Evolutionary conservation across 352 stramenopile genomes (phyloP), one percentile per base, ranked within the genome.

Genomic region (Pythium scleroteichum): DNA sequence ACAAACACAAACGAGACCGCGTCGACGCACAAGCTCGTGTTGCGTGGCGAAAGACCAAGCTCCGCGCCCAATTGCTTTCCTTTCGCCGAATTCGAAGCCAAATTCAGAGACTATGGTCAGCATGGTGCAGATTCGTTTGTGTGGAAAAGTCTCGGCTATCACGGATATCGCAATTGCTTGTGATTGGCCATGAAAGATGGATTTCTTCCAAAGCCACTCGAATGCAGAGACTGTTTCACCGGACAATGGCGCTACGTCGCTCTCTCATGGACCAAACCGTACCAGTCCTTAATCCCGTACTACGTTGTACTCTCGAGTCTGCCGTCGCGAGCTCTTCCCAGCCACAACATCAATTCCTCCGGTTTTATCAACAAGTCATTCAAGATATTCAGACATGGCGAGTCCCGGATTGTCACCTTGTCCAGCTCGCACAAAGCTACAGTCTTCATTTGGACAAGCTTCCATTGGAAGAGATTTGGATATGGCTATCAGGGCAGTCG

Each of bases 341-440:
- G 1, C 45, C 47, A 5, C 44, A 38, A 0, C 49, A 62, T 12
- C 53, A 63, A 29, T 72, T 66, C 32, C n/a, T 52, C 4, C 33
- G 23, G 2, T 72, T 72, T 17, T 69, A 72, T 8, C 53, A 72
- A 33, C 47, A 44, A 7, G 49, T 74, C 14, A 48, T 59, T 1
- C 59, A 69, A 14, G 69, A 82, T 32, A 60, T 81, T 24, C 63
- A 59, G 41, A 33, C 62, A 8, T 87, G 75, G 75, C 59, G 59
- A 40, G 46, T 46, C 3, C 77, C 77, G 0, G n/a, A 62, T 3
- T 24, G 44, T 0, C 62, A 77, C 5, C 5, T 78, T 19, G 70
- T 73, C 49, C 23, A 53, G 17, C 62, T 85, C 14, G 65, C 77
- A 0, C 38, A 41, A 4, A 53, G 51, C 10, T 75, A 86, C 22